phyloP scores from a whole-genome alignment of 768 basidiomycete genomes.

The Rickenella mellea region DNA sequence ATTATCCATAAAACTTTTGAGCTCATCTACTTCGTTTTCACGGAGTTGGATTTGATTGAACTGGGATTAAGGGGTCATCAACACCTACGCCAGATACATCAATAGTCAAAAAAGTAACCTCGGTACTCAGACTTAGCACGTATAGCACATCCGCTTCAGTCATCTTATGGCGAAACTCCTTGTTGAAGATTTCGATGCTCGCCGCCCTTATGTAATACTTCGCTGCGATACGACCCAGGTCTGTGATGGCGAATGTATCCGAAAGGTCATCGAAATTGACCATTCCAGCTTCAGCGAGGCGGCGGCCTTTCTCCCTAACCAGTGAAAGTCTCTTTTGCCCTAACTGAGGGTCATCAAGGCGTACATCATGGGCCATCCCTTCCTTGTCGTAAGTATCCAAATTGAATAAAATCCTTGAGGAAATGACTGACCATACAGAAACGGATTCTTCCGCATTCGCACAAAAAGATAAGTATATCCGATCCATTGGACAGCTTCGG shows the following conservation, averaged over 20 bases:
- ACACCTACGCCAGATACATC: neutral
- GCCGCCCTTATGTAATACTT: constrained; percentile 88
- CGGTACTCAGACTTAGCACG: constrained; percentile 84
- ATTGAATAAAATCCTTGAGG: neutral
- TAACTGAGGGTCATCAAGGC: constrained; percentile 64
- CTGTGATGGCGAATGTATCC: constrained; percentile 65
- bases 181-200: constrained; percentile 83
- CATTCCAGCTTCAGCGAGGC: constrained; percentile 69
- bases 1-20: constrained; percentile 53
- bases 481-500: constrained; percentile 88
- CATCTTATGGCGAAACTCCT: constrained; percentile 71
- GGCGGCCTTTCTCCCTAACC: constrained; percentile 53
- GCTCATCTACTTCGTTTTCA: constrained; percentile 80
- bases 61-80: constrained; percentile 26
- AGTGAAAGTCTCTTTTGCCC: constrained; percentile 61
- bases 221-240: constrained; percentile 91
- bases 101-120: constrained; percentile 38
- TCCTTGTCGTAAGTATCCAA: constrained; percentile 5
- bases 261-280: constrained; percentile 57
- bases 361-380: constrained; percentile 70
- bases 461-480: constrained; percentile 97
- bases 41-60: constrained; percentile 93
- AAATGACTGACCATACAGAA: constrained; percentile 56
- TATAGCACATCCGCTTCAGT: constrained; percentile 84
- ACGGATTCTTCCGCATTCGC: constrained; percentile 87